phyloP scores from a whole-genome alignment of 345 rosid species.

The Salix brachista region DNA sequence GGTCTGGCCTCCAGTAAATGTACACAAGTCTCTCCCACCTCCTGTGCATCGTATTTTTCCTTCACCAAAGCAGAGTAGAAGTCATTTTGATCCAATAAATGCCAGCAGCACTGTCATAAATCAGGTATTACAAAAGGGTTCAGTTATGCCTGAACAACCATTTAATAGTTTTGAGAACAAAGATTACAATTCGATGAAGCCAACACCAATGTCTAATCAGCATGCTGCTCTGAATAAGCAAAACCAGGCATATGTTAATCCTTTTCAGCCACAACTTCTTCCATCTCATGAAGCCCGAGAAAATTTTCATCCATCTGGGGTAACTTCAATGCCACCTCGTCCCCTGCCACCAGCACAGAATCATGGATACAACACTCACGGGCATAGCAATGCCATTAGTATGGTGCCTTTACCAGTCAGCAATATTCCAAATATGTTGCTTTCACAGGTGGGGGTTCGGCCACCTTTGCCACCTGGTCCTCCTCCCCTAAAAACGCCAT shows the following conservation, averaged over 20 bases:
- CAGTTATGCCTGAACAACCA: conserved; percentile 48
- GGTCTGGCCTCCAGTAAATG: conserved; percentile 54
- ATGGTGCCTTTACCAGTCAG: conserved; percentile 42
- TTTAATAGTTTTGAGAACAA: conserved; percentile 38
- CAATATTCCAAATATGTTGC: conserved; percentile 36
- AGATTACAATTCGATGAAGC: conserved; percentile 31
- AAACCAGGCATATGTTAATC: conserved; percentile 39
- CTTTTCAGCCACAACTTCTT: conserved; percentile 44
- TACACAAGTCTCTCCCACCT: conserved; percentile 49
- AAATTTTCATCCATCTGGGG: conserved; percentile 33
- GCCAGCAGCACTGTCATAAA: conserved; percentile 36
- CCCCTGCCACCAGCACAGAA: conserved; percentile 32
- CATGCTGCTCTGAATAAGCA: conserved; percentile 45
- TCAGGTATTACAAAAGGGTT: conserved; percentile 44
- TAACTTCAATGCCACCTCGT: conserved; percentile 44
- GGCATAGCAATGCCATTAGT: conserved; percentile 28
- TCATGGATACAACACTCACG: conserved; percentile 50
- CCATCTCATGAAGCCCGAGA: conserved; percentile 40
- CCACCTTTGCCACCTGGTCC: conserved; percentile 64
- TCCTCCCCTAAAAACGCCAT: conserved; percentile 44
- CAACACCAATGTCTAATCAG: conserved; percentile 38
- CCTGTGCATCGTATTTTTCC: conserved; percentile 41
- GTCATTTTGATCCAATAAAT: conserved; percentile 44
- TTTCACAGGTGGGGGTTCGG: conserved; percentile 36
- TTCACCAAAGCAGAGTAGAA: conserved; percentile 36